These are phyloP conservation scores for Gigaspora rosea DNA, from an alignment of 192 early-diverging fungal genomes.

Conservation along the genomic window DNA sequence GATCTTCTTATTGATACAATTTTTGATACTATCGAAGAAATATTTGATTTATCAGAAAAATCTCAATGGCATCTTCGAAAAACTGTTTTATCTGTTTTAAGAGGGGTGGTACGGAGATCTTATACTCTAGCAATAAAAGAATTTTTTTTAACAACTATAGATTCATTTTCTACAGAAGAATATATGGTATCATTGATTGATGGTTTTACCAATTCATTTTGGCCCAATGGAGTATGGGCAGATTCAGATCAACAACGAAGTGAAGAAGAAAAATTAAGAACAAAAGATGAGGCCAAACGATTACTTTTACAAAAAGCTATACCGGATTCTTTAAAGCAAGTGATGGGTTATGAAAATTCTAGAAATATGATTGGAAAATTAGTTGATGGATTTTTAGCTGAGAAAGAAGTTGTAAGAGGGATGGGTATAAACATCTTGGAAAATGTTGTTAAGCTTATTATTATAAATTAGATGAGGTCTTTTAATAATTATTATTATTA, in stretches of 20 bases:
- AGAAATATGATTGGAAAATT: conserved; percentile 14
- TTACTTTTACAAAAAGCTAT: conserved; percentile 22
- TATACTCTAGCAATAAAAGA: conserved; percentile 9
- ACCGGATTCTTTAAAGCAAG: conserved; percentile 20
- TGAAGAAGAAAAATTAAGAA: conserved; percentile 28
- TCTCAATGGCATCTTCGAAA: conserved; percentile 31
- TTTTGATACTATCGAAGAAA: conserved; percentile 26
- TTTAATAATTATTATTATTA: too few relatives aligned
- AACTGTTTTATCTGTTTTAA: conserved; percentile 20
- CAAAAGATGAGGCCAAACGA: conserved; percentile 19
- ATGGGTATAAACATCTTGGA: conserved; percentile 24
- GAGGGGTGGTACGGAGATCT: conserved; percentile 20
- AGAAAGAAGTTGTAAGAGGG: conserved; percentile 24
- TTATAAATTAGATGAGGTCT: neutral
- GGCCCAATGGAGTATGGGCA: conserved; percentile 23
- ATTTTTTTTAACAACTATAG: conserved; percentile 5
- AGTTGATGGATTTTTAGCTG: conserved; percentile 23
- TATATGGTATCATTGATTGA: neutral
- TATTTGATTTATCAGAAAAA: conserved; percentile 29
- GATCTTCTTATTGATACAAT: conserved; percentile 23
- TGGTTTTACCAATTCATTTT: conserved; percentile 18
- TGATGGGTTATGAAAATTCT: conserved; percentile 28
- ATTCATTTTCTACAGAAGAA: conserved; percentile 11
- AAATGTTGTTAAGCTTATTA: conserved; percentile 12
- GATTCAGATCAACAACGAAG: neutral